phyloP scores from a whole-genome alignment of 2,329 filamentous ascomycete genomes.

The Atkinsonella texensis region DNA sequence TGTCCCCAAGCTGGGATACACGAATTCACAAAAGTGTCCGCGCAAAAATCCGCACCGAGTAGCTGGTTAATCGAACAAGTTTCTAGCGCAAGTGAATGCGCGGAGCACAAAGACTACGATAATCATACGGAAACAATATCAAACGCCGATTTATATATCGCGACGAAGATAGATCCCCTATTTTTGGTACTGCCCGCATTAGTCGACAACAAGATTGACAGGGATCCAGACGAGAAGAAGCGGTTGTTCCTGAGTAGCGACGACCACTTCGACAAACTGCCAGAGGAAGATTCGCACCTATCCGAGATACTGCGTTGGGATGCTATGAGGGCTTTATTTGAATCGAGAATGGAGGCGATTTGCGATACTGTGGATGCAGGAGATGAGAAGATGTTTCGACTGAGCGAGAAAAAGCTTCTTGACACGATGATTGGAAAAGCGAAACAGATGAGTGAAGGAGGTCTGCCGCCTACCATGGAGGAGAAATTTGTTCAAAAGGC shows the following conservation, averaged over 20 bases:
- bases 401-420: conserved; percentile 61
- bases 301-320: conserved; percentile 40
- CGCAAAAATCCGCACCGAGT: conserved; percentile 39
- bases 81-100: conserved; percentile 9
- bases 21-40: conserved; percentile 49
- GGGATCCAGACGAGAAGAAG: conserved; percentile 36
- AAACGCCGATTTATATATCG: conserved; percentile 64
- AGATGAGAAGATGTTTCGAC: conserved; percentile 73
- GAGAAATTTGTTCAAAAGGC: conserved; percentile 68
- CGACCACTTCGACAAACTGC: conserved; percentile 57
- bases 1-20: conserved; percentile 51
- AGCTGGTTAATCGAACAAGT: conserved; percentile 48
- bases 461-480: conserved; percentile 71
- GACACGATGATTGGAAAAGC: conserved; percentile 59
- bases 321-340: conserved; percentile 39
- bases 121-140: conserved; percentile 36
- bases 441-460: conserved; percentile 47
- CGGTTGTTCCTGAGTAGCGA: conserved; percentile 57
- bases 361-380: conserved; percentile 78
- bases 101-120: conserved; percentile 10
- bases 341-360: conserved; percentile 53
- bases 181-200: conserved; percentile 74
- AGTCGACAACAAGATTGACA: conserved; percentile 27
- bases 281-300: conserved; percentile 43
- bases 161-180: conserved; percentile 71